Evolutionary conservation across 768 basidiomycete genomes (phyloP), one percentile per base, ranked within the genome.

Genomic region (Phaeotremella fagi): DNA sequence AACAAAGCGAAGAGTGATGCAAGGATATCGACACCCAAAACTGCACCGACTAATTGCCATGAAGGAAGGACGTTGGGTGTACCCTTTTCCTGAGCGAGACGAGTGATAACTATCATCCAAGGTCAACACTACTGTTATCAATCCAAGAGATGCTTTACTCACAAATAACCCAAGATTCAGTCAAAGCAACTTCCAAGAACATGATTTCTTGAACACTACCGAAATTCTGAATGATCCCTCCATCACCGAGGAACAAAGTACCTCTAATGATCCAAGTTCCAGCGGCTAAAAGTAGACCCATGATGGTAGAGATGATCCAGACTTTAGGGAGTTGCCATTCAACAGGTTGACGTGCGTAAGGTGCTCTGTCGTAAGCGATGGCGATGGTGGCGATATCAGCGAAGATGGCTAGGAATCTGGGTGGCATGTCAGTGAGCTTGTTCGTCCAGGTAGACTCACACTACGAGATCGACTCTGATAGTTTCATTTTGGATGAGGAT

Each of bases 311-410:
- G 55, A 80, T 74, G 52, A 79, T 72, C 79, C 79, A 79, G 4
- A 80, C 76, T 63, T 78, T 80, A 16, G 79, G 77, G 16, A 80
- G 61, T 62, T 80, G 78, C 79, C 79, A 80, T 53, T 80, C 79
- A 22, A 80, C 79, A 2, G 79, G 79, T 41, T 71, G 55, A 25
- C 71, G 64, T 11, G 71, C 70, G 55, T 70, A 75, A 1, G 77
- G 76, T 1, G 77, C 77, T 48, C 75, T 68, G 58, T 80, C 79
- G 53, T 79, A 80, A 2, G 79, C 79, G 50, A 80, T 78, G 20
- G 79, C 79, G 48, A 80, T 79, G 5, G 79, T 80, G 6, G 78
- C 79, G 16, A 80, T 72, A 62, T 78, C 75, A 22, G 77, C 78
- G 54, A 78, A 78, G 60, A 79, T 74, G 33, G 76, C 78, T 37